phyloP scores from a whole-genome alignment of 1,139 yeast species.

The Pichia terricola region DNA sequence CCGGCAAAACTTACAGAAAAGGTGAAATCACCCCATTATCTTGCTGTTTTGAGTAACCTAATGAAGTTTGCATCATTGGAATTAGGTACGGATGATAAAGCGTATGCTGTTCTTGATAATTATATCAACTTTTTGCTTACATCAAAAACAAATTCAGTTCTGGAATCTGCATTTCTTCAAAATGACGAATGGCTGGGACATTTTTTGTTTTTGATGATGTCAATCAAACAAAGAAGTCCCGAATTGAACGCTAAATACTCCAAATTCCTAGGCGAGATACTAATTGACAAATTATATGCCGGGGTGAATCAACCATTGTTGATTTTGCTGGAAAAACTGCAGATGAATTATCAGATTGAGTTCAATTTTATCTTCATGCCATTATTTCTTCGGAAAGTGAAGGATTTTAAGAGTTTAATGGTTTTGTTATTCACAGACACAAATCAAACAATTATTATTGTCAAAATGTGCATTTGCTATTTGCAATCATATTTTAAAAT shows the following conservation, averaged over 20 bases:
- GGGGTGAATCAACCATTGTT: not conserved
- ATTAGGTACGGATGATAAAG: not conserved
- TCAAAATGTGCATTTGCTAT: slow-evolving; percentile 3
- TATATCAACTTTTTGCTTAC: not conserved
- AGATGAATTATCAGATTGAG: slow-evolving; percentile 4
- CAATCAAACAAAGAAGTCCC: not conserved
- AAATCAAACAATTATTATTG: not conserved
- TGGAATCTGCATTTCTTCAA: slow-evolving; percentile 1
- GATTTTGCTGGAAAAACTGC: slow-evolving; percentile 6
- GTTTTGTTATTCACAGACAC: slow-evolving; percentile 3
- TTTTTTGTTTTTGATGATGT: slow-evolving; percentile 3
- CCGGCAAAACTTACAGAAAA: not conserved
- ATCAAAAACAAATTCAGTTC: not conserved
- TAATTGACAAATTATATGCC: slow-evolving; percentile 9
- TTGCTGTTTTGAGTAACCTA: slow-evolving; percentile 8
- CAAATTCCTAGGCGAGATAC: slow-evolving; percentile 3
- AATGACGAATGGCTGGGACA: slow-evolving; percentile 5
- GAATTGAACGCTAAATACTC: not conserved
- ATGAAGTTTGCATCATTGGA: slow-evolving; percentile 7
- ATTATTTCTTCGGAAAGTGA: slow-evolving; percentile 20
- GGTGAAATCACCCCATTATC: slow-evolving; percentile 5
- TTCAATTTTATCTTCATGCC: slow-evolving; percentile 18
- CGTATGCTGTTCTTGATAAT: not conserved
- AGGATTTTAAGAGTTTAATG: slow-evolving; percentile 16
- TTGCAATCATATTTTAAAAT: slow-evolving; percentile 1